Percentiles rank a stretch among this genome's conserved stretches.
phyloP scores from a whole-genome alignment of 306 rosid species.

The Inga leiocalycina region DNA sequence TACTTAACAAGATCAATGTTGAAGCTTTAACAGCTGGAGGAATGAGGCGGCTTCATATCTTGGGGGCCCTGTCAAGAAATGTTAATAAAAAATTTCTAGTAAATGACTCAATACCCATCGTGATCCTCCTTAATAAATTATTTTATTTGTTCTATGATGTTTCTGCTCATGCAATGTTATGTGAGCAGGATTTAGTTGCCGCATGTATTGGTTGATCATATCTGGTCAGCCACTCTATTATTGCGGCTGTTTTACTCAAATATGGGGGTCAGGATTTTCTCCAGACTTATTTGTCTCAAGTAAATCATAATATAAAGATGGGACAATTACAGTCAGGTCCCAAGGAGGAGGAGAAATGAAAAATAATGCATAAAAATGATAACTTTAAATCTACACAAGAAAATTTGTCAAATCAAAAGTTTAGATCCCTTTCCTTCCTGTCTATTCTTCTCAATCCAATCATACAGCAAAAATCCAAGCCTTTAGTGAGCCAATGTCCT shows the following conservation, averaged over 20 bases:
- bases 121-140: no score
- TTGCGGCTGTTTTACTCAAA: not conserved
- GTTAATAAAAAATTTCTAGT: not conserved
- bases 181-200: not conserved
- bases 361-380: not conserved
- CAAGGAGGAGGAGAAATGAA: not conserved
- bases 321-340: not conserved
- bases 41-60: conserved; percentile 86
- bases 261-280: not conserved
- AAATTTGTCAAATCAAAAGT: no score
- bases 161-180: not conserved
- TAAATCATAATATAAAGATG: not conserved
- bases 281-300: not conserved
- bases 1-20: conserved; percentile 22
- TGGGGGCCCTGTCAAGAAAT: conserved; percentile 56
- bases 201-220: not conserved
- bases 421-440: no score
- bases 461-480: not conserved
- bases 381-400: no score
- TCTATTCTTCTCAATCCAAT: not conserved
- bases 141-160: not conserved
- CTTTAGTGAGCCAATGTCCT: not conserved
- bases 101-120: not conserved
- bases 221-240: not conserved
- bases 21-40: conserved; percentile 76